Base-by-base conservation (phyloP, 2,329 filamentous ascomycete genomes). In the Talaromyces amestolkiae region DNA sequence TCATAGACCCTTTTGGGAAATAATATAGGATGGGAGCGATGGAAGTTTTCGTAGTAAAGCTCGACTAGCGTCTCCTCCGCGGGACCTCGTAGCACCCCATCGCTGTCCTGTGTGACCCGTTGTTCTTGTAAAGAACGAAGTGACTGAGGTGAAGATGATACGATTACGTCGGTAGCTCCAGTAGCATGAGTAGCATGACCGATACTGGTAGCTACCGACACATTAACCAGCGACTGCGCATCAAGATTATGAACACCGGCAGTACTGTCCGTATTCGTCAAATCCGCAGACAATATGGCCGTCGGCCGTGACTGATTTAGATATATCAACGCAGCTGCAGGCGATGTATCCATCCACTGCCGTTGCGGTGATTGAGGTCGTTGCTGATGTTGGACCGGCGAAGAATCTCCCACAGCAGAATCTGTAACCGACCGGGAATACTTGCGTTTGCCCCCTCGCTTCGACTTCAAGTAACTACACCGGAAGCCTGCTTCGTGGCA, bases 41-140 rank as follows among this genome's bases (percentile, higher is more conserved):
- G 64, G 13, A 65, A 65, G 31, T 65, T 61, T 31, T 65, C 64
- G 45, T 65, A 65, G 59, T 65, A 65, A 31, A 65, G 64, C 19
- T 62, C 58, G 15, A 65, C 58, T 6, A 65, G 41, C 2, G 58
- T 62, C 11, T 61, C 58, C 15, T 61, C 64, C 37, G 41, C 60
- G 1, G 64, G 49, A 3, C 49, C 49, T 2, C 58, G 58, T 11
- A 54, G 47, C 19, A 60, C 24, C 5, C 58, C 41, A 39, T 62
- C 37, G 17, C 41, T 62, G 31, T 39, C 51, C 17, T 61, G 47
- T 24, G 41, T 51, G 37, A 59, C 43, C 10, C 33, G 43, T n/a
- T 54, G 53, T 33, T 22, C 62, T 45, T 35, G 58, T 53, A 47
- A 22, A 33, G 64, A 19, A 31, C 39, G 33, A 27, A 65, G 47